These are phyloP conservation scores for Ajuga chamaepitys DNA, from an alignment of 257 asterid species.

Conservation along the genomic window DNA sequence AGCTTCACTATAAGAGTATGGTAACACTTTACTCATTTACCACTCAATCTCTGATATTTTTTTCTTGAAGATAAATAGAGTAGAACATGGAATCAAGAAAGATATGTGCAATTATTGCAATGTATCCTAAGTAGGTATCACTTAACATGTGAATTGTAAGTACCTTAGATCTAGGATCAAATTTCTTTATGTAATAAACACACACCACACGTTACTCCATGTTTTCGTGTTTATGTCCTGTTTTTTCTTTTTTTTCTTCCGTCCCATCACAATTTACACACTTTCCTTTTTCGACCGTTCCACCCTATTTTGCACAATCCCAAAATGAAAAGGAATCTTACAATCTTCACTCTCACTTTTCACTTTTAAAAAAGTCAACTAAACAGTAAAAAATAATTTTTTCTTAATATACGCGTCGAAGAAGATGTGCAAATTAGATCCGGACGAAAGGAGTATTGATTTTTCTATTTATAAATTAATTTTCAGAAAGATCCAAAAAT, in stretches of 20 bases:
- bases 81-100: slow-evolving; percentile 19
- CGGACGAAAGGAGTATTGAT: too few relatives aligned
- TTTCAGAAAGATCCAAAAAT: slow-evolving; percentile 7
- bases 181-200: slow-evolving; percentile 20
- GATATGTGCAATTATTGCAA: slow-evolving; percentile 22
- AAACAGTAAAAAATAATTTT: too few relatives aligned
- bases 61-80: slow-evolving; percentile 9
- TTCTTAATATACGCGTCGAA: too few relatives aligned
- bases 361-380: too few relatives aligned
- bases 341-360: too few relatives aligned
- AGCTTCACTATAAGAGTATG: too few relatives aligned
- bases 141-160: slow-evolving; percentile 28
- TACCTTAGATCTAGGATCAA: slow-evolving; percentile 29
- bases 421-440: too few relatives aligned
- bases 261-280: too few relatives aligned
- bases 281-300: too few relatives aligned
- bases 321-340: too few relatives aligned
- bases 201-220: slow-evolving; percentile 31
- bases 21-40: not conserved
- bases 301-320: too few relatives aligned
- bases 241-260: not conserved
- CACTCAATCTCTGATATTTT: not conserved
- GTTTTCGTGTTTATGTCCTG: slow-evolving; percentile 25
- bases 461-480: too few relatives aligned
- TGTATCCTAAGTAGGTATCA: slow-evolving; percentile 23